Percentiles rank a stretch among this genome's conserved stretches.
Evolutionary conservation across 441 rosid species (phyloP).

Genomic region (Gossypium davidsonii): DNA sequence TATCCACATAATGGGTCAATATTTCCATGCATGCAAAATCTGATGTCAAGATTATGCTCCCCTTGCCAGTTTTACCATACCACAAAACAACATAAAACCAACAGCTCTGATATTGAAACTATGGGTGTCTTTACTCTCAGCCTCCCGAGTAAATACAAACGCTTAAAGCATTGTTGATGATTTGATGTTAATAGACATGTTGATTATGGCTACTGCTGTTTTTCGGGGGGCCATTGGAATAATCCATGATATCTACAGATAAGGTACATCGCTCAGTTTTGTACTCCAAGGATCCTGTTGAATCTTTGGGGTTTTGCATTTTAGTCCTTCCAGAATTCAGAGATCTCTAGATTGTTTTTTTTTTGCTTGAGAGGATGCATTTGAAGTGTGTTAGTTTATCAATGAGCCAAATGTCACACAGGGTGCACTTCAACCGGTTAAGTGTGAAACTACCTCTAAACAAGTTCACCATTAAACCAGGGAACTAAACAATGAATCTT

Average conservation of each 20-base stretch:
- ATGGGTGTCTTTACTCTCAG: background rate
- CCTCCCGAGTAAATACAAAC: background rate
- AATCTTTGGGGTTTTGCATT: background rate
- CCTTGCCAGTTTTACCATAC: background rate
- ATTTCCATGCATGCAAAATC: background rate
- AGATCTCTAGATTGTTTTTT: no score
- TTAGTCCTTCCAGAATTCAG: background rate
- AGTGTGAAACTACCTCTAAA: background rate
- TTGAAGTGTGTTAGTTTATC: background rate
- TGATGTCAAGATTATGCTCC: constrained; percentile 1
- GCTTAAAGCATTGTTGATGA: background rate
- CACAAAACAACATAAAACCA: background rate
- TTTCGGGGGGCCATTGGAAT: background rate
- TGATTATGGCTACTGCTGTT: background rate
- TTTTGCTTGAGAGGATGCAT: no score
- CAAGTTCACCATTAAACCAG: background rate
- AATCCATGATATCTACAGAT: background rate
- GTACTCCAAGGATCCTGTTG: background rate
- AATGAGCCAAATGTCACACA: background rate
- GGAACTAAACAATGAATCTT: background rate
- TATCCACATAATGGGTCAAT: background rate
- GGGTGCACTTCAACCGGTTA: background rate
- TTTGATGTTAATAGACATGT: background rate
- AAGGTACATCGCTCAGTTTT: background rate
- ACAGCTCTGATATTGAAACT: background rate